These are phyloP conservation scores for Boletus vinaceobasis DNA, from an alignment of 768 basidiomycete species.

Conservation along the genomic window DNA sequence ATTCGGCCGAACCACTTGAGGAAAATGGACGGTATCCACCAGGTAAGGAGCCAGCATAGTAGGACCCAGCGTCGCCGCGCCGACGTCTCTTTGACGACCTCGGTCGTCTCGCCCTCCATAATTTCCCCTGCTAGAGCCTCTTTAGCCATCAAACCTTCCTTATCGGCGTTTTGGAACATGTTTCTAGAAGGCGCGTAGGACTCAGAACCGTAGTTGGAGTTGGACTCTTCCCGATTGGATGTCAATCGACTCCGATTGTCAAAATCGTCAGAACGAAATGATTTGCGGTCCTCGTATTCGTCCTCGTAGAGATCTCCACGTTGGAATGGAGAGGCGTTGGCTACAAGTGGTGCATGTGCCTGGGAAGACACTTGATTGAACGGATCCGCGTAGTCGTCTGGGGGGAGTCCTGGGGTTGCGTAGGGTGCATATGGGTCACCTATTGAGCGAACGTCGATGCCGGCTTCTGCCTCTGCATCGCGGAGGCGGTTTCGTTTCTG, in stretches of 20 bases:
- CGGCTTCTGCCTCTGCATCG: slow-evolving; percentile 71
- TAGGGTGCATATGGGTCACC: slow-evolving; percentile 81
- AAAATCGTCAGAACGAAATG: slow-evolving; percentile 71
- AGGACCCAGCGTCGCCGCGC: slow-evolving; percentile 85
- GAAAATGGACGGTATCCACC: slow-evolving; percentile 77
- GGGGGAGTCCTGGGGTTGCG: slow-evolving; percentile 44
- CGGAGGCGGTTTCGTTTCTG: slow-evolving; percentile 76
- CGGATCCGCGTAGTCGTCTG: slow-evolving; percentile 48
- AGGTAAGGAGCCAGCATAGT: slow-evolving; percentile 87
- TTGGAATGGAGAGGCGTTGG: slow-evolving; percentile 79
- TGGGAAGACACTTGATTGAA: slow-evolving; percentile 52
- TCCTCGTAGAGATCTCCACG: slow-evolving; percentile 74
- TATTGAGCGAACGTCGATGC: slow-evolving; percentile 52
- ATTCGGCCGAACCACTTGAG: slow-evolving; percentile 78
- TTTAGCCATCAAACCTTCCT: slow-evolving; percentile 70
- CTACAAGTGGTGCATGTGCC: slow-evolving; percentile 78
- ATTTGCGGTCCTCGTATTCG: slow-evolving; percentile 73
- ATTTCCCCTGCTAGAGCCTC: slow-evolving; percentile 83
- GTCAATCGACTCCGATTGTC: slow-evolving; percentile 78
- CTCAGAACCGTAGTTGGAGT: slow-evolving; percentile 84
- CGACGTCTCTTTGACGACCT: slow-evolving; percentile 78
- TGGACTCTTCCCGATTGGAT: slow-evolving; percentile 71
- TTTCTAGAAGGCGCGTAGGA: slow-evolving; percentile 92
- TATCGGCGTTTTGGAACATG: slow-evolving; percentile 89
- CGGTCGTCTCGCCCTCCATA: slow-evolving; percentile 83